Base-by-base conservation (phyloP, 768 basidiomycete species). In the Leccinellum albellum region DNA sequence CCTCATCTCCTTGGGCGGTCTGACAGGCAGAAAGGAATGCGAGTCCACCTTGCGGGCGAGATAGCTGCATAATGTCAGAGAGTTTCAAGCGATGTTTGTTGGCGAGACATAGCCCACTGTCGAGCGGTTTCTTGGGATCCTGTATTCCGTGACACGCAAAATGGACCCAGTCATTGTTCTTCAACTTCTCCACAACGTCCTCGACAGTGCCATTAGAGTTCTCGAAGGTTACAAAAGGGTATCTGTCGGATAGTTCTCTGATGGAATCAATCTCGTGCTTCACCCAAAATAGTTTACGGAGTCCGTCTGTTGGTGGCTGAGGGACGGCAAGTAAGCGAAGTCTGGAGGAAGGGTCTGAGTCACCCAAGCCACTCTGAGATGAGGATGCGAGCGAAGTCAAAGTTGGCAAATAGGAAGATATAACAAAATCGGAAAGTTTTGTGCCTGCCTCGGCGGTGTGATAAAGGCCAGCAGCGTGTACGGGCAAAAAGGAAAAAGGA, bases 321-420 rank as follows among this genome's bases (percentile, higher is more conserved):
- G 37, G n/a, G 1, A 40, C 37, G 4, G 37, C 9, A 40, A 40
- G 37, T n/a, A 40, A 9, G 37, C n/a, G 37, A 40, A 40, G 4
- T 10, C 10, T 40, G 0, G 37, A 40, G 0, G 37, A 40, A 2
- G 37, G 17, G 9, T n/a, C n/a, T n/a, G n/a, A n/a, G n/a, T 1
- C 0, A 35, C 8, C 3, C 17, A 3, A n/a, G n/a, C 2, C 0
- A 0, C 10, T n/a, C n/a, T n/a, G 37, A 40, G 37, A 0, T 10
- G 37, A n/a, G 4, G 37, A 40, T 5, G n/a, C n/a, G 9, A 40
- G 37, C 9, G 4, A 40, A 40, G 0, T n/a, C 37, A 40, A 10
- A n/a, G 37, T 40, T 9, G 37, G 37, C 37, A 40, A 10, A 40
- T 40, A 40, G 4, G 37, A 40, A n/a, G 37, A 40, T 40, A 40